Evolutionary conservation across 2,329 filamentous ascomycete species (phyloP), one percentile per base, ranked within the genome.

Genomic region (Endothia cerciana): DNA sequence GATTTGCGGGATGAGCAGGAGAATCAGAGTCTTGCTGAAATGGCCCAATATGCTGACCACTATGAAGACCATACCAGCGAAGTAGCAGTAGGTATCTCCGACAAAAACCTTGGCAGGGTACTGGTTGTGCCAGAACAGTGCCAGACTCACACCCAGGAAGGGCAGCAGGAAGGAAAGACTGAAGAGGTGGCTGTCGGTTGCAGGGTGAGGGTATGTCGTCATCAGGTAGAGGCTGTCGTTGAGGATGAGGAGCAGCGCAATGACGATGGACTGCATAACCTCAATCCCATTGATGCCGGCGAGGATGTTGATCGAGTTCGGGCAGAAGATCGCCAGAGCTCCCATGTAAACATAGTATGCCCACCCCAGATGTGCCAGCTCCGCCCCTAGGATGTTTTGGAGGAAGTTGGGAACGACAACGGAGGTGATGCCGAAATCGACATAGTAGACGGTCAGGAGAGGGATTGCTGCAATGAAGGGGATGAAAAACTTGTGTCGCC

Each of bases 301-400:
- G n/a, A 99, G 83, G 80, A 99, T 99, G 82, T 99, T 99, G 86
- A 99, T 99, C 78, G 93, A 93, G 81, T 99, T 98, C 7, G 95
- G 94, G 72, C 93, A 97, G 82, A 99, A 99, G 77, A 99, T 99
- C 75, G 94, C 92, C 71, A 99, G 87, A 65, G 91, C 90, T 62
- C 93, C 92, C 95, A 99, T 99, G 84, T 98, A 99, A 74, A 90
- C 81, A 80, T 99, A 99, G 85, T 99, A 99, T 65, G 92, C 81
- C 76, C 87, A 79, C 40, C 90, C 91, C 8, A 98, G 87, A 76
- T 98, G 89, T 75, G 98, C 85, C 59, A 97, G 86, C 71, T 92
- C 87, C 41, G 61, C 62, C 68, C 94, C 94, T 10, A 97, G 83
- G 74, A 95, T 96, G 19, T 88, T 88, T 74, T 94, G 91, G 22